These are phyloP conservation scores for Podosphaera xanthii DNA, from an alignment of 2,329 filamentous ascomycete genomes.

Conservation along the genomic window DNA sequence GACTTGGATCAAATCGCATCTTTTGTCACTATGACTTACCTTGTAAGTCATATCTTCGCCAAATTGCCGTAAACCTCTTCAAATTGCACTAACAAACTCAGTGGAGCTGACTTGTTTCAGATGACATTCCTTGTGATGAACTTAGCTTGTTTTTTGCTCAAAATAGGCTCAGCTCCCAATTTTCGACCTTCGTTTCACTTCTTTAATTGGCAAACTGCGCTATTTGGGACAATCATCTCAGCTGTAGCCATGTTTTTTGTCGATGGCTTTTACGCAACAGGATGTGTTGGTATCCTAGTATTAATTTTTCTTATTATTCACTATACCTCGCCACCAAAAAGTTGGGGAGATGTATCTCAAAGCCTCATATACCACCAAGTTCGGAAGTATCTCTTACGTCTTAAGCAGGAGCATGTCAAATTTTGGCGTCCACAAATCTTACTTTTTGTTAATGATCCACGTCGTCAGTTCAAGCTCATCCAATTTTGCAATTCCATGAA, in stretches of 20 bases:
- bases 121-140: constrained; percentile 87
- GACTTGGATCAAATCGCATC: constrained; percentile 77
- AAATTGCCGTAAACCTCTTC: background rate
- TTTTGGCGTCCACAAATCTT: constrained; percentile 84
- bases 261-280: constrained; percentile 56
- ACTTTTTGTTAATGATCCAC: constrained; percentile 59
- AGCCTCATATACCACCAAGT: constrained; percentile 78
- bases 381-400: constrained; percentile 62
- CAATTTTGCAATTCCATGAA: constrained; percentile 84
- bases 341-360: constrained; percentile 78
- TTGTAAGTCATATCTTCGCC: constrained; percentile 22
- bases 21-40: constrained; percentile 74
- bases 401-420: constrained; percentile 75
- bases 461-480: constrained; percentile 62
- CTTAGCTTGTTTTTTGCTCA: constrained; percentile 64
- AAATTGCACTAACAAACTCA: background rate
- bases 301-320: constrained; percentile 69
- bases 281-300: constrained; percentile 49
- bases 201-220: constrained; percentile 69
- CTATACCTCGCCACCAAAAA: constrained; percentile 64
- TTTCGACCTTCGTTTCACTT: constrained; percentile 76
- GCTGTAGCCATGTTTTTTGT: constrained; percentile 78
- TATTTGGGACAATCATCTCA: constrained; percentile 50
- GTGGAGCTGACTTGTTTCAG: constrained; percentile 15
- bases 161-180: constrained; percentile 71